These are phyloP conservation scores for Diplodia sapinea DNA, from an alignment of 2,329 filamentous ascomycete genomes.

Conservation along the genomic window DNA sequence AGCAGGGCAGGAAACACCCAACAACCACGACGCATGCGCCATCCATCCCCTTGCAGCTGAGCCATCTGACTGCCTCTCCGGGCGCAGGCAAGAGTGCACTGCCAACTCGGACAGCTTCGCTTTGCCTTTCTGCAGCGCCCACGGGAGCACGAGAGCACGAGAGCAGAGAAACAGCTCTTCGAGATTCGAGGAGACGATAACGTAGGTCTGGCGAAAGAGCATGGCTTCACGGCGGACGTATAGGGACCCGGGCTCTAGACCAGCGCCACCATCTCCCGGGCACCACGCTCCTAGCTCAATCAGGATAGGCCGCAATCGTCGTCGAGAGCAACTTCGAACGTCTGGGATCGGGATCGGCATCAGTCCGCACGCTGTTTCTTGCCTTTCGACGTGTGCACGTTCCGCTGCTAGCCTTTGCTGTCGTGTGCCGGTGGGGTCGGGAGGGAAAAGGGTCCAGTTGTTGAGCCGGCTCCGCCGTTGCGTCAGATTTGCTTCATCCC, in stretches of 20 bases:
- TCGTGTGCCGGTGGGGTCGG: neutral
- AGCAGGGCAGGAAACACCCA: neutral
- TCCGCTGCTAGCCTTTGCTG: neutral
- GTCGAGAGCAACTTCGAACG: constrained; percentile 15
- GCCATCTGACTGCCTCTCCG: neutral
- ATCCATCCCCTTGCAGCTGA: neutral
- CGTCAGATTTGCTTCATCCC: neutral
- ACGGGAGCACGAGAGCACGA: too few species aligned
- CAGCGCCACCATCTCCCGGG: constrained; percentile 1
- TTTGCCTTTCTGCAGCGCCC: neutral
- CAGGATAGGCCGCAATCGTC: constrained; percentile 5
- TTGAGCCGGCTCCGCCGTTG: neutral
- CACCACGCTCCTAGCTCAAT: constrained; percentile 7
- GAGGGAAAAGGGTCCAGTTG: neutral
- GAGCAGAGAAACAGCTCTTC: neutral
- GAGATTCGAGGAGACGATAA: neutral
- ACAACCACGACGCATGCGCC: neutral
- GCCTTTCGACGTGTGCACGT: neutral
- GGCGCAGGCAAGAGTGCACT: too few species aligned
- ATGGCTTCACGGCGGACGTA: neutral
- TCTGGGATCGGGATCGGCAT: constrained; percentile 16
- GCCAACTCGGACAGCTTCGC: neutral
- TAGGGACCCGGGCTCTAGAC: constrained; percentile 14
- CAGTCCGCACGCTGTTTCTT: neutral
- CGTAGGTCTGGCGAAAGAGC: neutral